A percentile compares a stretch with the other conserved stretches of the same genome.
Evolutionary conservation across 2,329 filamentous ascomycete species (phyloP).

Genomic region (Cladophialophora exuberans): DNA sequence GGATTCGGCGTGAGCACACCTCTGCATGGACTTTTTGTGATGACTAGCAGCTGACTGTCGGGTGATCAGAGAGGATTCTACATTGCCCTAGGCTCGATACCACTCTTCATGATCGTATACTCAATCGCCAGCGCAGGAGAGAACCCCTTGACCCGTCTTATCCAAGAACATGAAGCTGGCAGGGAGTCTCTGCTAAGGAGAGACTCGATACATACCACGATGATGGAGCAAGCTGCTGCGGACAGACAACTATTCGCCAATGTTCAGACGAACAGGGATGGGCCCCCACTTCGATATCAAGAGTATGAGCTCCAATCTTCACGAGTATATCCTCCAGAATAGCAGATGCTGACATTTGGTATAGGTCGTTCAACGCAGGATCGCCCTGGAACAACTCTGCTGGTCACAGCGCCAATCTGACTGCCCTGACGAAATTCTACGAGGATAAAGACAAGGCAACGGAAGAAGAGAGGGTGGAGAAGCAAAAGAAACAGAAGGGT

Average conservation of each 20-base stretch:
- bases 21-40: background rate
- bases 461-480: conserved; percentile 59
- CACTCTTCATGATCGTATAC: conserved; percentile 48
- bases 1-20: conserved; percentile 47
- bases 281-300: conserved; percentile 62
- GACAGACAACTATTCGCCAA: conserved; percentile 65
- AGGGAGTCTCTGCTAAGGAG: conserved; percentile 58
- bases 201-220: conserved; percentile 63
- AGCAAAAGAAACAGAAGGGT: conserved; percentile 47
- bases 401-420: conserved; percentile 62
- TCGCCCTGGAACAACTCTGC: conserved; percentile 67
- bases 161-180: conserved; percentile 37
- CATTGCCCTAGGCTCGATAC: conserved; percentile 47
- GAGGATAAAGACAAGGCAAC: conserved; percentile 59
- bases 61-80: conserved; percentile 51
- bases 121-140: conserved; percentile 36
- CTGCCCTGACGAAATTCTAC: conserved; percentile 65
- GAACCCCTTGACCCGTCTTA: conserved; percentile 25
- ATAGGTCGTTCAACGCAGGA: conserved; percentile 64
- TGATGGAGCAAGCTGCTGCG: conserved; percentile 64
- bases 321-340: background rate
- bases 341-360: conserved; percentile 9
- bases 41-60: conserved; percentile 13
- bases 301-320: conserved; percentile 54
- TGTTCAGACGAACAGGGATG: conserved; percentile 43